These are phyloP conservation scores for Rutidosis leptorrhynchoides DNA, from an alignment of 129 eudicot genomes.

Conservation along the genomic window DNA sequence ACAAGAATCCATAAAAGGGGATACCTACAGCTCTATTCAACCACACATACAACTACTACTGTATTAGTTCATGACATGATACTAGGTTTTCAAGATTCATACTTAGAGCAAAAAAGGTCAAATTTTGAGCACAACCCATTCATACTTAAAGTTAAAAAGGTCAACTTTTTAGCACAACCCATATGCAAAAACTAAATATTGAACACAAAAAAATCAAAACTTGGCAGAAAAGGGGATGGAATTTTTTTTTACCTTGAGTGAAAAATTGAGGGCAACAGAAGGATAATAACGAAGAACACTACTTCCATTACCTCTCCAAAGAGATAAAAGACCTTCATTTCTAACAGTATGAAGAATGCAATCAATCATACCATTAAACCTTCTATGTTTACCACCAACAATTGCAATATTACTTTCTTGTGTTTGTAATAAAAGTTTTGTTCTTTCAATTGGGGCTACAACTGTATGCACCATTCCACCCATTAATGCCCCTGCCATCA, in stretches of 20 bases:
- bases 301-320: slow-evolving; percentile 99
- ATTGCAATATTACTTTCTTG: slow-evolving; percentile 92
- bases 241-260: slow-evolving; percentile 98
- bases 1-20: too few species aligned
- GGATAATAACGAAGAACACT: slow-evolving; percentile 95
- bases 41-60: too few species aligned
- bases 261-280: slow-evolving; percentile 95
- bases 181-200: slow-evolving; percentile 14
- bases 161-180: slow-evolving; percentile 2
- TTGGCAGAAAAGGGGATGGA: neutral
- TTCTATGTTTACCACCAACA: slow-evolving; percentile 59
- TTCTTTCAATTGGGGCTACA: slow-evolving; percentile 93
- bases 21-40: too few species aligned
- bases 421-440: slow-evolving; percentile 83
- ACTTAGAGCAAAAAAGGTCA: neutral
- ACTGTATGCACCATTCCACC: slow-evolving; percentile 94
- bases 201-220: neutral
- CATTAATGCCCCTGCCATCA: slow-evolving; percentile 84
- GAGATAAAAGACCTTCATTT: slow-evolving; percentile 77
- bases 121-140: neutral
- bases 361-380: slow-evolving; percentile 92
- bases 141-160: neutral
- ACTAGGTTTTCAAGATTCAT: too few species aligned
- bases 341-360: slow-evolving; percentile 66
- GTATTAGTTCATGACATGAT: neutral